A percentile compares a stretch with the other conserved stretches of the same genome.
Evolutionary conservation across 805 yeast genomes (phyloP).

Genomic region (Candida nanaspora): DNA sequence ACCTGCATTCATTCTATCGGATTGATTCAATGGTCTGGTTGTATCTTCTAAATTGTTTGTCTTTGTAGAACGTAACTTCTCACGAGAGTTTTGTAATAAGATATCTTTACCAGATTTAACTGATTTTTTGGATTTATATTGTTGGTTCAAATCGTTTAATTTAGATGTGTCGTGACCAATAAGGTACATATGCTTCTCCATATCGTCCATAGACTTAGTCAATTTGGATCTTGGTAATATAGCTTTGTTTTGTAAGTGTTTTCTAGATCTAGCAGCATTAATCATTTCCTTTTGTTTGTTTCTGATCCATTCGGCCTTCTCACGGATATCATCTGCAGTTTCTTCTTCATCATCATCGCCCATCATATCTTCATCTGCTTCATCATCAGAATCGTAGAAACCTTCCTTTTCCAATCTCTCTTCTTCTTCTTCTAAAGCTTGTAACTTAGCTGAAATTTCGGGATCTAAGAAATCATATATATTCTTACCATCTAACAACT

Average conservation of each 20-base stretch:
- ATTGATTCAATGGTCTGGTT: slow-evolving; percentile 47
- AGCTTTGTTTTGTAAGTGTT: slow-evolving; percentile 79
- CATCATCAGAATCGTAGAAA: slow-evolving; percentile 84
- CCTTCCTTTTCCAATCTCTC: slow-evolving; percentile 91
- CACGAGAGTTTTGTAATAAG: too few species aligned
- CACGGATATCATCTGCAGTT: slow-evolving; percentile 60
- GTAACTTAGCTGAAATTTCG: slow-evolving; percentile 87
- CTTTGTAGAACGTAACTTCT: too few species aligned
- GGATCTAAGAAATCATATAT: slow-evolving; percentile 97
- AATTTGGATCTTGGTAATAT: slow-evolving; percentile 86
- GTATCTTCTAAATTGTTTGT: slow-evolving; percentile 4
- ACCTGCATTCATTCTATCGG: slow-evolving; percentile 84
- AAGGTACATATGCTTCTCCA: slow-evolving; percentile 85
- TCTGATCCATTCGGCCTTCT: slow-evolving; percentile 93
- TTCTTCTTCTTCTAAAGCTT: slow-evolving; percentile 95
- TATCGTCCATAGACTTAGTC: slow-evolving; percentile 62
- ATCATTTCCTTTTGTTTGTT: slow-evolving; percentile 92
- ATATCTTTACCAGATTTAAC: slow-evolving; percentile 73
- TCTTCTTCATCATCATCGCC: slow-evolving; percentile 50
- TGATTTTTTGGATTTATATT: slow-evolving; percentile 11
- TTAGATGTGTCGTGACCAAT: slow-evolving; percentile 82
- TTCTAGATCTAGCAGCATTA: slow-evolving; percentile 79
- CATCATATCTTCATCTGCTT: slow-evolving; percentile 50
- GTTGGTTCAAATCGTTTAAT: slow-evolving; percentile 43
- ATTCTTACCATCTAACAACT: slow-evolving; percentile 89